Base-by-base conservation (phyloP, 179 eudicot genomes). In the Beta lomatogona region DNA sequence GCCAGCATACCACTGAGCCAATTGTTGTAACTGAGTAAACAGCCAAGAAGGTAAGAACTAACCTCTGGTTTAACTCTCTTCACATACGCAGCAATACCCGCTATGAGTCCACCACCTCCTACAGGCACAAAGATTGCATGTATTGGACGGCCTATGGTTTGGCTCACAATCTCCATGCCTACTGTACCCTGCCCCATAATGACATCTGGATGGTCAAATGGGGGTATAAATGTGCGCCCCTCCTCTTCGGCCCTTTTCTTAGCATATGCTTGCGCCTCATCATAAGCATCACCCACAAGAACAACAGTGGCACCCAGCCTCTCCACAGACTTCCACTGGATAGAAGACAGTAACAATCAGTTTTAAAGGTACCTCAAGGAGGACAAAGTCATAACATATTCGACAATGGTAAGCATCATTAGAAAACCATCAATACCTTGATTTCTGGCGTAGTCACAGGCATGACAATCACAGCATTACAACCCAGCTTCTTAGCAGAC, bases 381-480 rank as follows among this genome's bases (percentile, higher is more conserved):
- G 22, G 48, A 57, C 4, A 7, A 36, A 71, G 16, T 71, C 61
- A 41, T 6, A 69, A 73, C 9, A 13, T 25, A 48, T 61, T 19
- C 8, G 8, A 16, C 7, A 79, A 21, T 54, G 36, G 10, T 31
- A 61, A 57, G 41, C 19, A 55, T 64, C 19, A 31, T 4, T 14
- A 57, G 6, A 60, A 52, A 15, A 55, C 4, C 60, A 50, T 70
- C 46, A 61, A 85, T 36, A 97, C 99, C 97, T 97, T 97, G 86
- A 97, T 97, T 86, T 94, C 98, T 6, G 98, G 99, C 13, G 99
- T 97, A 64, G 99, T 94, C 79, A 93, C 89, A 46, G 99, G 99
- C 99, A 97, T 97, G 44, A 70, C 99, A 84, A 96, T 94, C 81
- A 96, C 96, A 46, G 99, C 99, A 88, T 84, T 73, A 77, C 98